Percentiles rank a stretch among this genome's conserved stretches.
Conservation (phyloP, 2,329 filamentous ascomycete genomes). For the Nigrospora osmanthi region DNA sequence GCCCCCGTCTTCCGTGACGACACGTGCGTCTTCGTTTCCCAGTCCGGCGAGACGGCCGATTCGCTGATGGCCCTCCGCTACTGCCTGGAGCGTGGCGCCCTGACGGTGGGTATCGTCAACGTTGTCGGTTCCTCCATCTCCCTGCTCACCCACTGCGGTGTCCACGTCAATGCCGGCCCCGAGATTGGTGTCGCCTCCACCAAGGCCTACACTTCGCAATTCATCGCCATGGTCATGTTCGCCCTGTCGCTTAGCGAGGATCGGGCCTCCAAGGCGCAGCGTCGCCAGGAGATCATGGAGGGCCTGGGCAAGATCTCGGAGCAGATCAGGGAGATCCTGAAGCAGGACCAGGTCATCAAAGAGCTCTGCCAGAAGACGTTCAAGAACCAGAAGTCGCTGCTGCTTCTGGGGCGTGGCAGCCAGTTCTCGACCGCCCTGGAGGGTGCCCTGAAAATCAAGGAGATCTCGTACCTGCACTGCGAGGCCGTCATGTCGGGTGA, state of each 20-base stretch:
- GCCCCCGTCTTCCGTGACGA: conserved; percentile 99
- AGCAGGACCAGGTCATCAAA: conserved; percentile 92
- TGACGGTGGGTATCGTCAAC: conserved; percentile 98
- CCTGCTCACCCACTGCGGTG: conserved; percentile 97
- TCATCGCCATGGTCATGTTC: conserved; percentile 99
- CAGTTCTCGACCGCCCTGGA: conserved; percentile 97
- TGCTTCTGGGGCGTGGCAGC: conserved; percentile 88
- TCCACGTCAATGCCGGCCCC: conserved; percentile 97
- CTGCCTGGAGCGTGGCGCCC: conserved; percentile 92
- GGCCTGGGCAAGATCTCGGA: conserved; percentile 79
- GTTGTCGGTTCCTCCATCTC: conserved; percentile 98
- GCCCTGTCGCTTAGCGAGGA: conserved; percentile 94
- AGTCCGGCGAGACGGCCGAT: conserved; percentile 97
- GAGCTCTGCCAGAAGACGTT: conserved; percentile 84
- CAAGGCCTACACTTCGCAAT: conserved; percentile 98
- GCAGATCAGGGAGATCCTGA: conserved; percentile 87
- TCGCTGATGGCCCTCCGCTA: conserved; percentile 95
- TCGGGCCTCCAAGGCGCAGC: conserved; percentile 85
- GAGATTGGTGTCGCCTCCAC: conserved; percentile 99
- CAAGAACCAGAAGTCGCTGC: conserved; percentile 93
- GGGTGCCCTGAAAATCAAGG: conserved; percentile 98
- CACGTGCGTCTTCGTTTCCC: conserved; percentile 97
- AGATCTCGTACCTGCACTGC: conserved; percentile 98
- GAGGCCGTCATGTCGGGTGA: conserved; percentile 99
- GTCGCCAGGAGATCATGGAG: conserved; percentile 93